Percentiles rank a stretch among this genome's conserved stretches.
These are phyloP conservation scores for Gynostemma pentaphyllum DNA, from an alignment of 306 rosid genomes.

Conservation along the genomic window DNA sequence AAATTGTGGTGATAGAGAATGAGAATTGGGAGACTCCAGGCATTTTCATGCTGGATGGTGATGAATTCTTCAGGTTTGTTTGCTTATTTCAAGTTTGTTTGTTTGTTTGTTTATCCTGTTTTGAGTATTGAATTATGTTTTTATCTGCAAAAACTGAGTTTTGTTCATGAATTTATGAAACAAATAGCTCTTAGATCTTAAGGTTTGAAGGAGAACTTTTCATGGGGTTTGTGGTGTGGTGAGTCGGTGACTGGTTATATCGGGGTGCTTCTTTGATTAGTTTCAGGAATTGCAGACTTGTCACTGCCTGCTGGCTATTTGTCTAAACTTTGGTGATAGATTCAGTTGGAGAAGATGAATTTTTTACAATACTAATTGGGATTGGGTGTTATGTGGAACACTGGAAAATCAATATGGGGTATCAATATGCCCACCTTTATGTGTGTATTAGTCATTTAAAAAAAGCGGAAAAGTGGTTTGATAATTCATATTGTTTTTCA, in stretches of 20 bases:
- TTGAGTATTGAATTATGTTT: neutral
- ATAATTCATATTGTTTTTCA: too few relatives aligned
- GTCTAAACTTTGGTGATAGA: neutral
- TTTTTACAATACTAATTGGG: too few relatives aligned
- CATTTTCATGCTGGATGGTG: slow-evolving; percentile 69
- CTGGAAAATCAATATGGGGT: too few relatives aligned
- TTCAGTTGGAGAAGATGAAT: neutral
- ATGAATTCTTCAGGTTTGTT: slow-evolving; percentile 55
- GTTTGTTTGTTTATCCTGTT: neutral
- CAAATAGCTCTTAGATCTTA: neutral
- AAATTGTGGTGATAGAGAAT: slow-evolving; percentile 50
- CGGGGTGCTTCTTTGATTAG: neutral
- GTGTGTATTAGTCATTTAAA: too few relatives aligned
- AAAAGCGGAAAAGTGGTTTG: too few relatives aligned
- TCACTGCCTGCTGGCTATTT: neutral
- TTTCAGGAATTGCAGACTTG: neutral
- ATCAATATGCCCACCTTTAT: too few relatives aligned
- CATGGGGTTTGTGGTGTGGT: neutral
- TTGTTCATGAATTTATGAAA: neutral
- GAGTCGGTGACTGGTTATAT: neutral
- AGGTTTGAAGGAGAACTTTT: neutral
- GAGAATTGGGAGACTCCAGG: slow-evolving; percentile 20
- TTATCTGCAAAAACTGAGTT: neutral
- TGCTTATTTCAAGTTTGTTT: neutral
- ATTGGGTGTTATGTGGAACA: too few relatives aligned